These are phyloP conservation scores for Cenchrus americanus DNA, from an alignment of 176 grass and related monocot species.

Conservation along the genomic window DNA sequence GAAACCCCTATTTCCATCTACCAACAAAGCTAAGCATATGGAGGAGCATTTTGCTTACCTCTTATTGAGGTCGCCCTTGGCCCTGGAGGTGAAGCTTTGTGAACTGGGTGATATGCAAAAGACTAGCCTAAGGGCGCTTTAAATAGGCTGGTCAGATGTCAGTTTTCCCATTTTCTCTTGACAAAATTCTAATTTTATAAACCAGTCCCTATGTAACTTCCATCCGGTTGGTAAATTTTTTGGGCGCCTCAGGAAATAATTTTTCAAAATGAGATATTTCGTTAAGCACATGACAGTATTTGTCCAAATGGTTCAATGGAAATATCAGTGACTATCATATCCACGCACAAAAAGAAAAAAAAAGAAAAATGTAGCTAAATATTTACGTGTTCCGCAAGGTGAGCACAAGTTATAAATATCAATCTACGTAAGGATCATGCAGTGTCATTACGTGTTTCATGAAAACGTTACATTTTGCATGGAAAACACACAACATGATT, in stretches of 20 bases:
- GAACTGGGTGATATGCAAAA: constrained; percentile 14
- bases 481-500: not conserved
- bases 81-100: constrained; percentile 18
- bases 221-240: not conserved
- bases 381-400: too few species aligned
- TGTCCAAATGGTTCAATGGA: not conserved
- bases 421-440: too few species aligned
- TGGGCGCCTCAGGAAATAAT: not conserved
- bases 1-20: not conserved
- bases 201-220: not conserved
- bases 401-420: too few species aligned
- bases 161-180: not conserved
- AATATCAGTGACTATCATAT: not conserved
- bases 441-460: not conserved
- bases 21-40: constrained; percentile 4
- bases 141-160: constrained; percentile 42
- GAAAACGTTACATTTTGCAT: not conserved
- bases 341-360: not conserved
- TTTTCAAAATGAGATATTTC: constrained; percentile 16
- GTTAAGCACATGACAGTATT: not conserved
- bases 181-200: constrained; percentile 16
- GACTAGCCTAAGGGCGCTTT: constrained; percentile 4
- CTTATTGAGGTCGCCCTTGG: not conserved
- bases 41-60: not conserved
- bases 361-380: not conserved